Conservation (phyloP, 257 asterid species). For the Nyctanthes arbortristis region DNA sequence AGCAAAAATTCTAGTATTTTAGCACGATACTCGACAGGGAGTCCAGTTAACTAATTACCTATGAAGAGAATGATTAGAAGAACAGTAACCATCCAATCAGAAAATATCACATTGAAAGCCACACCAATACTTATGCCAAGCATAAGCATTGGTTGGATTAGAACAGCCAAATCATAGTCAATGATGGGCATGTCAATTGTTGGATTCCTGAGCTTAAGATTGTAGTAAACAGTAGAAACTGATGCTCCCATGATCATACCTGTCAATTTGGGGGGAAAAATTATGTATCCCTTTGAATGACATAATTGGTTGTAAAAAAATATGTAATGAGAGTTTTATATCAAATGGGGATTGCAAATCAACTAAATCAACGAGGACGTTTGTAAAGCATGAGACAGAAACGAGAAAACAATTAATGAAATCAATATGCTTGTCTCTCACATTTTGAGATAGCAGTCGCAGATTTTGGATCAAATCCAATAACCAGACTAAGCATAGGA, state of each 20-base stretch:
- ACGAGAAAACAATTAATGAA: not conserved
- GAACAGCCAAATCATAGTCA: constrained; percentile 93
- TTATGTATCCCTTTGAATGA: not conserved
- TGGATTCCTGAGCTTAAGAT: constrained; percentile 89
- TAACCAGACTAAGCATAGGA: constrained; percentile 85
- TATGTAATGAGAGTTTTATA: not conserved
- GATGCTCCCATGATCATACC: constrained; percentile 99
- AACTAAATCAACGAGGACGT: not conserved
- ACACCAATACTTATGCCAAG: constrained; percentile 95
- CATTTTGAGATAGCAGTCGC: constrained; percentile 97
- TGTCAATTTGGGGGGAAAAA: constrained; percentile 33
- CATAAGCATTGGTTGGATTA: constrained; percentile 98
- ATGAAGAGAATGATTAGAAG: constrained; percentile 84
- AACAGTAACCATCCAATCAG: constrained; percentile 99
- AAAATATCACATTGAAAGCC: constrained; percentile 86
- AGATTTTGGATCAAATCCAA: constrained; percentile 94
- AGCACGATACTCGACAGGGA: not conserved
- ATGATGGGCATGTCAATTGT: constrained; percentile 87
- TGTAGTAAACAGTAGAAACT: constrained; percentile 82
- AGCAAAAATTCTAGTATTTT: constrained; percentile 18
- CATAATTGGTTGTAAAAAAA: not conserved
- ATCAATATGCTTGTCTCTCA: constrained; percentile 34
- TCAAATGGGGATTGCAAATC: not conserved
- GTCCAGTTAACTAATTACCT: constrained; percentile 43
- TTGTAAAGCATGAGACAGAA: not conserved